A percentile compares a stretch with the other conserved stretches of the same genome.
Evolutionary conservation across 2,329 filamentous ascomycete species (phyloP).

Genomic region (Trichocomaceae sp.): DNA sequence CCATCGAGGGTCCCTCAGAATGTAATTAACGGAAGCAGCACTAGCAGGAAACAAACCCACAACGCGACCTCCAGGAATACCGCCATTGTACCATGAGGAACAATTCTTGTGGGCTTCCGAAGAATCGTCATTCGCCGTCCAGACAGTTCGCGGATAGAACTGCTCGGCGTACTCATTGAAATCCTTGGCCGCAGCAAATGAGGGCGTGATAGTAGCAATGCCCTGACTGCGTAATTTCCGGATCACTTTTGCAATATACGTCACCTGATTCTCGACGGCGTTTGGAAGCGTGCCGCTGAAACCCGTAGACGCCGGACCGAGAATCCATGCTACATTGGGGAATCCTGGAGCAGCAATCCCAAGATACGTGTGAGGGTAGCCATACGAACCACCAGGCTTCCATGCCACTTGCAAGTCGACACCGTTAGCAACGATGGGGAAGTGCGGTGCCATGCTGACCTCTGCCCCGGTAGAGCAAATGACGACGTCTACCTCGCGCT

Average conservation of each 20-base stretch:
- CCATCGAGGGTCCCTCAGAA: constrained; percentile 52
- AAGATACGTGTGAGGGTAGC: constrained; percentile 62
- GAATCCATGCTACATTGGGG: constrained; percentile 60
- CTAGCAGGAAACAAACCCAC: constrained; percentile 66
- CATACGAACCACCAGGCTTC: constrained; percentile 49
- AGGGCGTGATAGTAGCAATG: constrained; percentile 56
- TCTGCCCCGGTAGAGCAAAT: constrained; percentile 66
- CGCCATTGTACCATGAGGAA: constrained; percentile 67
- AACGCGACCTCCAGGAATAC: constrained; percentile 54
- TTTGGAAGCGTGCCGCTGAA: constrained; percentile 62
- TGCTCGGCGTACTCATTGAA: constrained; percentile 39
- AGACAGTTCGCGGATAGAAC: constrained; percentile 48
- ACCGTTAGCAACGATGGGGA: constrained; percentile 53
- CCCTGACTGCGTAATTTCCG: constrained; percentile 61
- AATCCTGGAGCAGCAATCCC: constrained; percentile 59
- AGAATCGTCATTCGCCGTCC: constrained; percentile 27
- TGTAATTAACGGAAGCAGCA: constrained; percentile 54
- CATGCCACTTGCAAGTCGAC: constrained; percentile 52
- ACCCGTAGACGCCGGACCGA: constrained; percentile 55
- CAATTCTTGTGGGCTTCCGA: constrained; percentile 51
- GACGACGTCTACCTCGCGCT: constrained; percentile 56
- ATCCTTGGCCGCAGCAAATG: constrained; percentile 55
- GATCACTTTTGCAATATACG: constrained; percentile 60
- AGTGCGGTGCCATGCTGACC: constrained; percentile 52
- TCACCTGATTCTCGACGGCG: constrained; percentile 58